Evolutionary conservation across 2,329 filamentous ascomycete genomes (phyloP), one percentile per base, ranked within the genome.

Genomic region (Hypoxylon rubiginosum): DNA sequence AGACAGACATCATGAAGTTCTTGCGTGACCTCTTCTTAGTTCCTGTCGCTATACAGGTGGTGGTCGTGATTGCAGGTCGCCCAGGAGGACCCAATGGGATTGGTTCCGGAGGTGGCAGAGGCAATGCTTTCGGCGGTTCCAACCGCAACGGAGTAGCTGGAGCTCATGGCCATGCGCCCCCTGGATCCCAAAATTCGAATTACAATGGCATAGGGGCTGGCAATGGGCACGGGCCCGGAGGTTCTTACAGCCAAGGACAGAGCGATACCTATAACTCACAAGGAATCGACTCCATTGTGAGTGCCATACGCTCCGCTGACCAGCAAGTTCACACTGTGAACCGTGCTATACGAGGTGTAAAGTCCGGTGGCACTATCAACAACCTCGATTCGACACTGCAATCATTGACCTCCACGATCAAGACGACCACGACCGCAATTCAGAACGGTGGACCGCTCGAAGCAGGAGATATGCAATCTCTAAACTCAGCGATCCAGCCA

Each of bases 1-100:
- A 66, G 60, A 9, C 30, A 43, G 45, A 30, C 58, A 67, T 34
- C 36, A 69, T 69, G 67, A 67, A 62, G 62, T 36, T 51, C 36
- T 64, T 62, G 28, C 24, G 49, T 21, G 26, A 41, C 26, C 34
- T 68, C 39, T 61, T 55, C 43, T 36, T 62, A 28, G 30, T 70
- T 43, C 41, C 53, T 32, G 46, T 63, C 36, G 52, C 21, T 19
- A 39, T 66, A 43, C 39, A 49, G 24, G 32, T 55, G 24, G 53
- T 49, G 6, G 53, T 45, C 4, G 51, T 53, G 24, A 24, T 65
- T 7, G 46, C 56, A 50, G 49, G 34, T n/a, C 36, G 59, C n/a
- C 62, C 50, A 48, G 59, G 62, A 46, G 52, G 46, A 8, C 11
- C 9, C 19, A 59, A 69, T 45, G 54, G 54, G 15, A 30, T 24